phyloP scores from a whole-genome alignment of 2,329 filamentous ascomycete genomes.

The Ophiostoma quercus region DNA sequence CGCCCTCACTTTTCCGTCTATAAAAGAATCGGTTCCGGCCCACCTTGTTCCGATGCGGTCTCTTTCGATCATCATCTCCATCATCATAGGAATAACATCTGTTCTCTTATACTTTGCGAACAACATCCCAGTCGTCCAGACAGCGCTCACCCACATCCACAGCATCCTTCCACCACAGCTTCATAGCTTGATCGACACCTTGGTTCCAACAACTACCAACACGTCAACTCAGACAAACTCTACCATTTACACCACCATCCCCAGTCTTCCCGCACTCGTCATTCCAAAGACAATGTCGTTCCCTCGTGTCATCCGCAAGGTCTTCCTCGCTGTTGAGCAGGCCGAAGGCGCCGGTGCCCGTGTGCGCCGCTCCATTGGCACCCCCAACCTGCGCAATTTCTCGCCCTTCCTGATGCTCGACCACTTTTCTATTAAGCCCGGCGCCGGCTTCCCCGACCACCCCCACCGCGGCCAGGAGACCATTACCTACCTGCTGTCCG shows the following conservation, averaged over 20 bases:
- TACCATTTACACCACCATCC: background rate
- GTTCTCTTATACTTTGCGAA: constrained; percentile 24
- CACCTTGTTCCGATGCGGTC: constrained; percentile 35
- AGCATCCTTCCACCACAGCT: constrained; percentile 25
- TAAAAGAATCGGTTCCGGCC: constrained; percentile 20
- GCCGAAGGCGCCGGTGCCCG: constrained; percentile 81
- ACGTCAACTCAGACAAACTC: constrained; percentile 1
- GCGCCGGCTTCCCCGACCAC: constrained; percentile 87
- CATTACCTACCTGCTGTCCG: constrained; percentile 84
- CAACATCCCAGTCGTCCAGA: constrained; percentile 29
- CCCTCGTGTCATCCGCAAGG: constrained; percentile 71
- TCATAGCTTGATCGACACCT: background rate
- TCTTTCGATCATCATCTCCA: constrained; percentile 37
- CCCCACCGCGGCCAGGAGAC: constrained; percentile 75
- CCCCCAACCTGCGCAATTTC: constrained; percentile 74
- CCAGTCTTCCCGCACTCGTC: background rate
- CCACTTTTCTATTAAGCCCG: constrained; percentile 74
- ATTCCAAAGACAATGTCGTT: constrained; percentile 51
- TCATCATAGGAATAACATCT: constrained; percentile 38
- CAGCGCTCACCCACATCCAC: constrained; percentile 29
- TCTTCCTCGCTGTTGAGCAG: constrained; percentile 79
- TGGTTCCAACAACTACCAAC: background rate
- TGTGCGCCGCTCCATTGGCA: constrained; percentile 84
- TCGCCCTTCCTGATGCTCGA: constrained; percentile 95
- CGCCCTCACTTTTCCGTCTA: constrained; percentile 18